Conservation (phyloP, 208 protist species). For the Leishmania arabica region DNA sequence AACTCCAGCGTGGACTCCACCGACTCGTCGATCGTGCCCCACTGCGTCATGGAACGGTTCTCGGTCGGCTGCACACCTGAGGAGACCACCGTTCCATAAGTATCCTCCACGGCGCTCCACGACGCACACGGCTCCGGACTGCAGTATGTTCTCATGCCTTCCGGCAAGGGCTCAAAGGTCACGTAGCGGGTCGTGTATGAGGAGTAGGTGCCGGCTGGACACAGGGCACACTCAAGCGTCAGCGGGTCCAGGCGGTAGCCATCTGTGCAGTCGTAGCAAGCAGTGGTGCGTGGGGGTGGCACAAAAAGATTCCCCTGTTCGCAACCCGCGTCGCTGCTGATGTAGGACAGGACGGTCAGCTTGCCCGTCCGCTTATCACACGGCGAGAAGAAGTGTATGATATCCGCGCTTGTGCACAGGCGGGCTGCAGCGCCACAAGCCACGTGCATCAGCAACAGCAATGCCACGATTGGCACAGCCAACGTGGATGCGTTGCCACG, state of each 20-base stretch:
- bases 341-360: neutral
- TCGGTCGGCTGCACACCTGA: slow-evolving; percentile 8
- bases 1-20: neutral
- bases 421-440: neutral
- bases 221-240: slow-evolving; percentile 3
- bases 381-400: neutral
- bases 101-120: neutral
- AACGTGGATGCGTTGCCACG: no score
- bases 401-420: neutral
- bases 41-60: neutral
- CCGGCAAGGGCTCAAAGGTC: slow-evolving; percentile 1
- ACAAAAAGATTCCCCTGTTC: neutral
- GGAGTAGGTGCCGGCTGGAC: neutral
- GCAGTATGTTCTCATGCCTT: neutral
- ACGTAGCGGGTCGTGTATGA: neutral
- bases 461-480: neutral
- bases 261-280: neutral
- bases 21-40: slow-evolving; percentile 2
- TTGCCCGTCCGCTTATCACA: neutral
- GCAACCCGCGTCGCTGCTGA: neutral
- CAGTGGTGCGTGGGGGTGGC: neutral
- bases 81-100: neutral
- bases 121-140: slow-evolving; percentile 7
- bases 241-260: neutral
- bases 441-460: neutral